phyloP scores from a whole-genome alignment of 805 yeast genomes.

The Cyberlindnera maritima region DNA sequence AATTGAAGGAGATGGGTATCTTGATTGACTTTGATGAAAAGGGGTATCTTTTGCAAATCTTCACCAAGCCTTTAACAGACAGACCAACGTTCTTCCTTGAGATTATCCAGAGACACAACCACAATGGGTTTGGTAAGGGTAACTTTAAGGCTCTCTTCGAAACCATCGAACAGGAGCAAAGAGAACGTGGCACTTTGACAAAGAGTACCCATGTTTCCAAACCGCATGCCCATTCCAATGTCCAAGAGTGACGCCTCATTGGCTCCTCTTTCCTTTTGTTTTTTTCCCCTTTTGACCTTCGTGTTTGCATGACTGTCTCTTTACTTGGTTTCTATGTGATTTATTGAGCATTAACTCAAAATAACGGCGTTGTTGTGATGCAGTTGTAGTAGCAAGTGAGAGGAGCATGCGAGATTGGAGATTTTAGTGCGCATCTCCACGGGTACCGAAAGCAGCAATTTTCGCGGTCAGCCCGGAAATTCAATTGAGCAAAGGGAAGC shows the following conservation, averaged over 20 bases:
- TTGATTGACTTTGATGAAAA: constrained; percentile 74
- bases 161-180: constrained; percentile 76
- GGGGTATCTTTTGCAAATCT: constrained; percentile 78
- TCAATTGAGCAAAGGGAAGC: constrained; percentile 2
- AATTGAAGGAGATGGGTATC: constrained; percentile 50
- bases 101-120: constrained; percentile 75
- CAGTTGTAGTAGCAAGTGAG: neutral
- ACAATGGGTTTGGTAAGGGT: constrained; percentile 87
- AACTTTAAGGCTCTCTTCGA: constrained; percentile 82
- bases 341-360: neutral
- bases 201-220: neutral
- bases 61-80: constrained; percentile 72
- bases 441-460: neutral
- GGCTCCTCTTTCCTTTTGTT: no score
- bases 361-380: neutral
- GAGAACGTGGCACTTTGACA: constrained; percentile 58
- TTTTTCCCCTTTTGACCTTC: no score
- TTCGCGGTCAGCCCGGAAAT: neutral
- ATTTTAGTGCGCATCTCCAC: neutral
- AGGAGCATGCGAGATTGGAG: neutral
- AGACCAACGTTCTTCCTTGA: constrained; percentile 83
- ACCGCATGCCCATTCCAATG: neutral
- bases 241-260: no score
- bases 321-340: no score
- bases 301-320: no score